phyloP scores from a whole-genome alignment of 2,329 filamentous ascomycete genomes.

The Ploettnerulaceae sp. region DNA sequence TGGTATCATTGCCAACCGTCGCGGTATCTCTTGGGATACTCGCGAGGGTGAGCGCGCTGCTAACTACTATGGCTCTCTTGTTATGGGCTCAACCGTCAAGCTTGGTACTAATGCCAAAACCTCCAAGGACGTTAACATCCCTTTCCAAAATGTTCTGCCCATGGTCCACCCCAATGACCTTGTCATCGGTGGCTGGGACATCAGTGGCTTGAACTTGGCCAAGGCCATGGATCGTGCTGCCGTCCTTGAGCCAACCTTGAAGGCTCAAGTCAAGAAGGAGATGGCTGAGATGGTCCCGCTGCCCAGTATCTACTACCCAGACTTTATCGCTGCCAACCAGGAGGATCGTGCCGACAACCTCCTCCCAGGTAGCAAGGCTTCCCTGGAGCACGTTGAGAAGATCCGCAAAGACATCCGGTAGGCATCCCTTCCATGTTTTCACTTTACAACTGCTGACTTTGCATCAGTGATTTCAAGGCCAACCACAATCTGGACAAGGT shows the following conservation, averaged over 20 bases:
- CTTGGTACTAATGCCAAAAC: constrained; percentile 83
- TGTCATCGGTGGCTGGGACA: constrained; percentile 95
- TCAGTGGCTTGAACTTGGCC: constrained; percentile 83
- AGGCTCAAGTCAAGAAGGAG: constrained; percentile 85
- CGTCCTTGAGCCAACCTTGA: constrained; percentile 93
- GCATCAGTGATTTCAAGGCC: constrained; percentile 74
- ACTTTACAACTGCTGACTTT: constrained; percentile 13
- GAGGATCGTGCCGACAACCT: constrained; percentile 93
- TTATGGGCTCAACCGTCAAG: constrained; percentile 98
- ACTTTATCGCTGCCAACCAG: constrained; percentile 99
- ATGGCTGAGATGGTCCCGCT: constrained; percentile 85
- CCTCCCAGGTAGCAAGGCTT: constrained; percentile 77
- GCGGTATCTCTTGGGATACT: constrained; percentile 83
- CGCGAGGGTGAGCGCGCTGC: constrained; percentile 78
- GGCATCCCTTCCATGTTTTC: constrained; percentile 28
- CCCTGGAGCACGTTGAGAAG: constrained; percentile 81
- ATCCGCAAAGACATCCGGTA: constrained; percentile 88
- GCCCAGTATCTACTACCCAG: constrained; percentile 95
- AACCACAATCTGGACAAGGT: constrained; percentile 85
- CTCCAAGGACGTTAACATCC: constrained; percentile 87
- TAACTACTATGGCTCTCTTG: constrained; percentile 97
- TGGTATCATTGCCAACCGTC: constrained; percentile 93
- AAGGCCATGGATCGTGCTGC: constrained; percentile 92
- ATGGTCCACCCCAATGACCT: constrained; percentile 98
- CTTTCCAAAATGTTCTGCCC: constrained; percentile 88